Evolutionary conservation across 2,329 filamentous ascomycete genomes (phyloP), one percentile per base, ranked within the genome.

Genomic region (Lecanicillium sp.): DNA sequence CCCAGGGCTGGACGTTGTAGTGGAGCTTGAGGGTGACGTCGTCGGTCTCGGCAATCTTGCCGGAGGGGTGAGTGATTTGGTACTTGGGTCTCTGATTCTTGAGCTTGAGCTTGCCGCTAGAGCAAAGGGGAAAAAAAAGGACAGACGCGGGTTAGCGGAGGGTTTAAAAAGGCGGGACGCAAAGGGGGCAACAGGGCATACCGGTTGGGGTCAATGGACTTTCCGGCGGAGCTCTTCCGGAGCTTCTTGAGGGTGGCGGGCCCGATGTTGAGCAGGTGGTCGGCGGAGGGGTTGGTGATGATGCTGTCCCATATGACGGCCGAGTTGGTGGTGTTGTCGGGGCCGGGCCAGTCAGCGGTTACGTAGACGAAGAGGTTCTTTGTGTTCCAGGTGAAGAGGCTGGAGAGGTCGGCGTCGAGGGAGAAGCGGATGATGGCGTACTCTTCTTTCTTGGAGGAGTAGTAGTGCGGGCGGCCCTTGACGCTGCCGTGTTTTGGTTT

Each of bases 321-420:
- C 68, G 90, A 78, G 68, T 85, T 85, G 53, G 70, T 71, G 49
- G 58, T 63, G 56, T 69, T 70, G 49, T 56, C 60, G 42, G 62
- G 50, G 36, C 60, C 58, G 21, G 75, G 72, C 81, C 81, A 85
- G 58, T 83, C 84, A 47, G 91, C 91, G 48, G 89, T 91, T 51
- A 98, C 83, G 72, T 95, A 98, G 66, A 96, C 83, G 70, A 97
- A 98, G 60, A 98, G 73, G 70, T 97, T 88, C 69, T 98, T 98
- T 17, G 94, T 98, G 76, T 98, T 98, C 93, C 91, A 98, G 62
- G 87, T 95, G 78, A 97, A 97, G 58, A 98, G 87, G 36, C 85
- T 85, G 52, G 83, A 86, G 52, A 98, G 79, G 70, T 98, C 91
- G 45, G 90, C 86, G 61, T 95, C 86, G 51, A 98, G 78, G 60